Evolutionary conservation across 2,329 filamentous ascomycete species (phyloP).

Genomic region (Penicillium capsulatum): DNA sequence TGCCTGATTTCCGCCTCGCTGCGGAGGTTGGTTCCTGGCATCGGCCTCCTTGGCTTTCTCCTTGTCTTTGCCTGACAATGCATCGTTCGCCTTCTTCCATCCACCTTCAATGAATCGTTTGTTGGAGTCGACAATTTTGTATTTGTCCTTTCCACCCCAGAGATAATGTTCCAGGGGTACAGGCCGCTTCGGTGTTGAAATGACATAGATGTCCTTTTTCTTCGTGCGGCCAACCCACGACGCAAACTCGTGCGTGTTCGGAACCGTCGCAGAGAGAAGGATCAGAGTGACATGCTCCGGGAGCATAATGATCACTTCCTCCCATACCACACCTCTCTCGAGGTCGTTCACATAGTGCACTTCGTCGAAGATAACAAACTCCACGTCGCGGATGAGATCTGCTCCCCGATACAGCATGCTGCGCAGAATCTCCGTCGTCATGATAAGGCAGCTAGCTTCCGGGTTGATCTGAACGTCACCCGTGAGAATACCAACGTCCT

Average conservation of each 20-base stretch:
- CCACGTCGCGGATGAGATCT: slow-evolving; percentile 92
- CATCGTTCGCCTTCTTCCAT: slow-evolving; percentile 89
- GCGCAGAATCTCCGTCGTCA: slow-evolving; percentile 96
- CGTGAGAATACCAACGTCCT: slow-evolving; percentile 93
- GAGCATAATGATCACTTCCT: slow-evolving; percentile 99
- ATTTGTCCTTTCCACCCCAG: slow-evolving; percentile 87
- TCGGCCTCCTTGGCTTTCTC: slow-evolving; percentile 52
- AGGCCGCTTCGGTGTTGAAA: slow-evolving; percentile 91
- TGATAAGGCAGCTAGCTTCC: slow-evolving; percentile 96
- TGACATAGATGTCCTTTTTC: slow-evolving; percentile 98
- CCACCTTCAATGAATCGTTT: slow-evolving; percentile 89
- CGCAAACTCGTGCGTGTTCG: slow-evolving; percentile 95
- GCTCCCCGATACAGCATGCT: slow-evolving; percentile 98
- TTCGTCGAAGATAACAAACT: slow-evolving; percentile 98
- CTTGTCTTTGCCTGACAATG: slow-evolving; percentile 69
- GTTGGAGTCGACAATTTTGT: slow-evolving; percentile 90
- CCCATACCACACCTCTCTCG: slow-evolving; percentile 96
- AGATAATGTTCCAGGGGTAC: slow-evolving; percentile 94
- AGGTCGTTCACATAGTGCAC: slow-evolving; percentile 98
- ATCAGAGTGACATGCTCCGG: slow-evolving; percentile 96
- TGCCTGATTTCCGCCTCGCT: slow-evolving; percentile 50
- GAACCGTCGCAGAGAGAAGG: slow-evolving; percentile 89
- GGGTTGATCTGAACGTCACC: slow-evolving; percentile 97
- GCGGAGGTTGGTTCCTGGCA: slow-evolving; percentile 50
- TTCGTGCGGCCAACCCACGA: slow-evolving; percentile 98